A percentile compares a stretch with the other conserved stretches of the same genome.
Conservation (phyloP, 2,329 filamentous ascomycete species). For the Penicillium sp. region DNA sequence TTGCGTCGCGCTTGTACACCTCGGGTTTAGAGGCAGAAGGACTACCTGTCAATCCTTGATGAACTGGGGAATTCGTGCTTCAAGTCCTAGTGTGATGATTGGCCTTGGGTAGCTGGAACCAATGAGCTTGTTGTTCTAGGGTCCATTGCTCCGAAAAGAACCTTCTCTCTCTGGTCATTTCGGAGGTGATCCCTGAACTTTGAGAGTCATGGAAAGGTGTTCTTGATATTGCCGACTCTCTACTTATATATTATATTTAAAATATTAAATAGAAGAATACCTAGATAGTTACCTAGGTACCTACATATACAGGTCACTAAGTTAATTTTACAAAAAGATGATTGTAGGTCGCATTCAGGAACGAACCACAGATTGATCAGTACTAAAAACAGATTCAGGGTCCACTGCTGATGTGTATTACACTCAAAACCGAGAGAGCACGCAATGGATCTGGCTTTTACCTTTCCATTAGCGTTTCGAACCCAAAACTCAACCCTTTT, state of each 20-base stretch:
- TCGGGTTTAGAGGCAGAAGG: constrained; percentile 15
- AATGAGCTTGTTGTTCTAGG: constrained; percentile 19
- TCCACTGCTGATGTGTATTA: constrained; percentile 18
- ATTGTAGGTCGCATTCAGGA: constrained; percentile 4
- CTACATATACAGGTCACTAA: neutral
- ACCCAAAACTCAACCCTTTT: neutral
- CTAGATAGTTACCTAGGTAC: too few species aligned
- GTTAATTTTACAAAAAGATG: neutral
- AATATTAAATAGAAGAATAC: too few species aligned
- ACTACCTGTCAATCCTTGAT: constrained; percentile 25
- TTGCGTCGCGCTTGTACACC: constrained; percentile 5
- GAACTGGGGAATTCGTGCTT: constrained; percentile 23
- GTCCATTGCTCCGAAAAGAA: constrained; percentile 16
- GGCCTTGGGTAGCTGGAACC: constrained; percentile 18
- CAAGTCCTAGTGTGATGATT: constrained; percentile 16
- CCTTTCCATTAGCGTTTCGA: neutral
- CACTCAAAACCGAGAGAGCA: constrained; percentile 12
- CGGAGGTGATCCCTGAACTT: constrained; percentile 18
- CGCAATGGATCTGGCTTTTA: constrained; percentile 6
- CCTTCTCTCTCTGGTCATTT: constrained; percentile 20
- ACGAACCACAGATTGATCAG: constrained; percentile 19
- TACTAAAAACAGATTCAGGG: constrained; percentile 28
- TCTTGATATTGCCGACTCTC: neutral
- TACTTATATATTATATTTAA: too few species aligned
- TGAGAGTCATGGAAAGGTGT: constrained; percentile 16